Evolutionary conservation across 305 asterid genomes (phyloP), one percentile per base, ranked within the genome.

Genomic region (Fraxinus greggii): DNA sequence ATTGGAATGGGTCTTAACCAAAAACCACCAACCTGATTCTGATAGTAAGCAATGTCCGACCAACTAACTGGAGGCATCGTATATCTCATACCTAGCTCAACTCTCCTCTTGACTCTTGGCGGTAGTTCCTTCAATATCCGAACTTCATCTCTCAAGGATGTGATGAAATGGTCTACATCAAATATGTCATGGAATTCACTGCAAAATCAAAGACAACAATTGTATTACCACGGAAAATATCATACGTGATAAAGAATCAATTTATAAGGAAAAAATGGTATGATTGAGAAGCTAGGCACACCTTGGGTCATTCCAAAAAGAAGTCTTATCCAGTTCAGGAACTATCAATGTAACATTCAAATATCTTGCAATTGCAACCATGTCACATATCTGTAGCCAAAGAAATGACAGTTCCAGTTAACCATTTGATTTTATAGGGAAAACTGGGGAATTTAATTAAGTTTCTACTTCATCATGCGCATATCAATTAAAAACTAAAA

Each of bases 291-390:
- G 65, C 23, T 31, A 78, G 56, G 78, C 92, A 67, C 24, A 93
- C 98, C 98, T 95, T 38, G 97, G 98, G 82, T 95, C 99, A 77
- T 92, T 92, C 99, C 99, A 95, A 80, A 95, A 95, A n/a, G 99
- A 95, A 81, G 98, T 91, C 87, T 94, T 95, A 78, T 95, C 99
- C 17, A 95, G 90, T 90, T 95, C 97, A 61, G 99, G 99, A 70
- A 95, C 98, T 75, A 95, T 81, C 85, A 95, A 87, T 7, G 99
- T 95, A 80, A 93, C 97, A 84, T 95, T 95, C 80, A 95, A 89
- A 88, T 92, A 84, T 86, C 99, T 92, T 19, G 99, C 98, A 74
- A 95, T 95, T 6, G 97, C 94, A 85, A 94, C 99, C 99, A 95
- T 94, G 87, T 95, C 99, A 84, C 99, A 95, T 83, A 95, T 93